These are phyloP conservation scores for Crithidia fasciculata DNA, from an alignment of 208 protist genomes.

Conservation along the genomic window DNA sequence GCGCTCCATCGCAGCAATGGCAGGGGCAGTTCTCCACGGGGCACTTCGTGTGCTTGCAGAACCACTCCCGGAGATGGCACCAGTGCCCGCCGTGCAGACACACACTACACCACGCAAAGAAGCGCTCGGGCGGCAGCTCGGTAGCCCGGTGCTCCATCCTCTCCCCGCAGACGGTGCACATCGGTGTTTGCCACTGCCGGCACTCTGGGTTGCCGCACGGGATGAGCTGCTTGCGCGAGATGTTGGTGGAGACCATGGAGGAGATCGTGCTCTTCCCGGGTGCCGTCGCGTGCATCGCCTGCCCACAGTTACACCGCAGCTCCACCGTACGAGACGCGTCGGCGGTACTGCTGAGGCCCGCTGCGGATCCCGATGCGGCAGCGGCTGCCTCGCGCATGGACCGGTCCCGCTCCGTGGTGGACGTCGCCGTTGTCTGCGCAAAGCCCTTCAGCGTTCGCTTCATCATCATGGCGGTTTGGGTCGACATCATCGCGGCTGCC, in stretches of 20 bases:
- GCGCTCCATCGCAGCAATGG: slow-evolving; percentile 47
- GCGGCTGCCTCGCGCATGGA: slow-evolving; percentile 18
- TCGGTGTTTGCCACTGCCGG: slow-evolving; percentile 60
- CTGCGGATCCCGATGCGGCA: background rate
- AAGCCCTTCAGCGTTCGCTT: slow-evolving; percentile 33
- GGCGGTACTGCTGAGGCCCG: background rate
- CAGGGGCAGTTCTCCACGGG: slow-evolving; percentile 86
- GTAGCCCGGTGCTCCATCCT: slow-evolving; percentile 53
- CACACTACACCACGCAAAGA: slow-evolving; percentile 86
- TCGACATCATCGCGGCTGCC: slow-evolving; percentile 31
- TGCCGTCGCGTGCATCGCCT: slow-evolving; percentile 64
- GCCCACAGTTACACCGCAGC: slow-evolving; percentile 79
- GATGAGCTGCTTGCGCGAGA: slow-evolving; percentile 32
- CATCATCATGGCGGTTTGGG: slow-evolving; percentile 34
- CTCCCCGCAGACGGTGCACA: slow-evolving; percentile 85
- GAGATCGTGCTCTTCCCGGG: slow-evolving; percentile 25
- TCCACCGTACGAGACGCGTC: slow-evolving; percentile 41
- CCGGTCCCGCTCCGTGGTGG: slow-evolving; percentile 20
- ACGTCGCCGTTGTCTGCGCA: slow-evolving; percentile 23
- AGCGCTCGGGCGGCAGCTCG: slow-evolving; percentile 56
- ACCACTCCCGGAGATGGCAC: slow-evolving; percentile 84
- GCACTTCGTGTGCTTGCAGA: slow-evolving; percentile 82
- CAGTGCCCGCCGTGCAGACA: slow-evolving; percentile 90
- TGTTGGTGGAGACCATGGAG: slow-evolving; percentile 23
- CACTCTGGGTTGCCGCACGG: slow-evolving; percentile 72